phyloP scores from a whole-genome alignment of 208 protist species.

The Kentomonas sorsogonicus region DNA sequence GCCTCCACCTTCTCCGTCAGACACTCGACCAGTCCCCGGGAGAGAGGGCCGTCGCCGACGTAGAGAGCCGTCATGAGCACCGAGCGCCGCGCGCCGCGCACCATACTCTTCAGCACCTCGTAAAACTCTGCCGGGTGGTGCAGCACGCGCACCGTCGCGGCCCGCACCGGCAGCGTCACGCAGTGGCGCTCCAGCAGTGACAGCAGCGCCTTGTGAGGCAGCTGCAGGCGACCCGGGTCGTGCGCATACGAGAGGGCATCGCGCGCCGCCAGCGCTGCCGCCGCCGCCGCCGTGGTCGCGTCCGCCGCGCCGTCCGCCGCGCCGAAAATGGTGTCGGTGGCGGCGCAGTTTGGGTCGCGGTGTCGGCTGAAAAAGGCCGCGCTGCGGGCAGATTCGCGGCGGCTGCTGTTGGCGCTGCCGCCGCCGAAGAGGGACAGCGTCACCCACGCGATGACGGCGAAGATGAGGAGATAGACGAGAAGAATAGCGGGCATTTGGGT shows the following conservation, averaged over 20 bases:
- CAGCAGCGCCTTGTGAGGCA: conserved; percentile 40
- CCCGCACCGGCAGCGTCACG: conserved; percentile 58
- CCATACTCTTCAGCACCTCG: conserved; percentile 38
- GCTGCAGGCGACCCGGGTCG: conserved; percentile 11
- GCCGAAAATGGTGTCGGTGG: too few relatives aligned
- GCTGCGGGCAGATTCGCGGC: not conserved
- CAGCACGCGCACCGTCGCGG: conserved; percentile 40
- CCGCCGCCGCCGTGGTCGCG: not conserved
- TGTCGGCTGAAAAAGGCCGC: not conserved
- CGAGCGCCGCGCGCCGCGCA: conserved; percentile 33
- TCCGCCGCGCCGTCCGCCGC: not conserved
- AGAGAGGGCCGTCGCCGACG: conserved; percentile 71
- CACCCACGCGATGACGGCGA: conserved; percentile 20
- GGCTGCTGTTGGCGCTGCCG: not conserved
- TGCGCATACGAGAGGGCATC: not conserved
- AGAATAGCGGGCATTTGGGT: too few relatives aligned
- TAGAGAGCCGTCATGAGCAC: conserved; percentile 84
- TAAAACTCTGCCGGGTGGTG: conserved; percentile 59
- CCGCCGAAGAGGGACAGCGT: conserved; percentile 39
- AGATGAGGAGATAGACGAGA: conserved; percentile 37
- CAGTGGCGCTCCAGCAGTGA: conserved; percentile 52
- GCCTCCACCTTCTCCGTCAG: conserved; percentile 40
- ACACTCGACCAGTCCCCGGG: conserved; percentile 37
- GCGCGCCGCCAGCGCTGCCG: not conserved
- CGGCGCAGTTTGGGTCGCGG: not conserved